Percentiles rank a stretch among this genome's conserved stretches.
Evolutionary conservation across 2,329 filamentous ascomycete species (phyloP).

Genomic region (Talaromyces marneffei): DNA sequence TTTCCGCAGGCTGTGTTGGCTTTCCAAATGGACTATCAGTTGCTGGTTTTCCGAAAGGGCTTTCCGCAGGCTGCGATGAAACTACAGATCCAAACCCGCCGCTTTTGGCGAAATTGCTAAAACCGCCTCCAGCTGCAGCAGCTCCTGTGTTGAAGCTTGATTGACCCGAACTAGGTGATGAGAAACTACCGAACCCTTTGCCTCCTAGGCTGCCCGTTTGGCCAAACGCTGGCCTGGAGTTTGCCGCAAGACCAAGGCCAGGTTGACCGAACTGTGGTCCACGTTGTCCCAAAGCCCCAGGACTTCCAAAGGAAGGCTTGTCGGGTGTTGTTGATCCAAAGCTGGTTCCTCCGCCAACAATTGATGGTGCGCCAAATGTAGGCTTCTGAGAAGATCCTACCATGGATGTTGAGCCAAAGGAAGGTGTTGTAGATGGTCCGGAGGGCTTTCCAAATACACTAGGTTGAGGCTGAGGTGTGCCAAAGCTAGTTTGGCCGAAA

Average conservation of each 20-base stretch:
- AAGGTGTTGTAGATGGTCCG: conserved; percentile 24
- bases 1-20: conserved; percentile 16
- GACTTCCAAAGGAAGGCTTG: conserved; percentile 28
- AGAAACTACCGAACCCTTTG: conserved; percentile 15
- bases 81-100: conserved; percentile 35
- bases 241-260: conserved; percentile 23
- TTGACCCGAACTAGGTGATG: conserved; percentile 11
- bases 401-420: conserved; percentile 26
- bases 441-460: conserved; percentile 18
- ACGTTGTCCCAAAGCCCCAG: conserved; percentile 28
- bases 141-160: conserved; percentile 5
- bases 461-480: conserved; percentile 12
- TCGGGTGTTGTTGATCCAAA: conserved; percentile 27
- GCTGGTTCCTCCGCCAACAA: conserved; percentile 17
- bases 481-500: conserved; percentile 27
- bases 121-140: conserved; percentile 6
- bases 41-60: conserved; percentile 19
- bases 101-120: conserved; percentile 19
- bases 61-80: conserved; percentile 12
- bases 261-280: conserved; percentile 31
- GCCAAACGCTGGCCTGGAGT: conserved; percentile 23
- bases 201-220: conserved; percentile 18
- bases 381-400: conserved; percentile 20
- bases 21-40: conserved; percentile 26
- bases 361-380: conserved; percentile 25